A percentile compares a stretch with the other conserved stretches of the same genome.
Evolutionary conservation across 768 basidiomycete genomes (phyloP).

Genomic region (Leccinum disarticulatum): DNA sequence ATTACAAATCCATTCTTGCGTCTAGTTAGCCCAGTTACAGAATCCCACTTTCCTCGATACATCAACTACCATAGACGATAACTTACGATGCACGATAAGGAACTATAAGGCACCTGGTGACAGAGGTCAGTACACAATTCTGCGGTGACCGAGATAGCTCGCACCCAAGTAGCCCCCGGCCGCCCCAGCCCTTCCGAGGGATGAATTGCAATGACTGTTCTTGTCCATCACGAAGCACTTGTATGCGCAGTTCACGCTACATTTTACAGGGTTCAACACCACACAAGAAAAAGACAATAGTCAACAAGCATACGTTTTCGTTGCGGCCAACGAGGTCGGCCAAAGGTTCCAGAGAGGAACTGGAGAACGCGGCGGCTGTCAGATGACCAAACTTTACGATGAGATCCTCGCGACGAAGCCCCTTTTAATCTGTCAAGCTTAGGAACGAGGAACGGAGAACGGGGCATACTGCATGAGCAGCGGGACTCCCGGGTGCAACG

Average conservation of each 20-base stretch:
- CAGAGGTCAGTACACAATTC: slow-evolving; percentile 4
- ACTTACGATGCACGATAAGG: slow-evolving; percentile 38
- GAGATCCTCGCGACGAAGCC: slow-evolving; percentile 69
- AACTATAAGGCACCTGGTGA: slow-evolving; percentile 59
- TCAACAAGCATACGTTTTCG: slow-evolving; percentile 65
- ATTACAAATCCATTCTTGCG: not conserved
- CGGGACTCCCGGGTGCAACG: slow-evolving; percentile 80
- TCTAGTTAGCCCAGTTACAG: not conserved
- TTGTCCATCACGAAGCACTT: slow-evolving; percentile 52
- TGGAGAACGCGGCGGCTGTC: slow-evolving; percentile 50
- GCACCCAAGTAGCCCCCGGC: slow-evolving; percentile 81
- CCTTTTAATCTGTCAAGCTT: slow-evolving; percentile 38
- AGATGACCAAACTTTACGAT: slow-evolving; percentile 73
- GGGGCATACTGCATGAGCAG: slow-evolving; percentile 69
- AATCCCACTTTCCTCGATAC: not conserved
- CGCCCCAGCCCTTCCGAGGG: slow-evolving; percentile 82
- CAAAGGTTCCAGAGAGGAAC: slow-evolving; percentile 62
- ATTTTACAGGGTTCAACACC: slow-evolving; percentile 3
- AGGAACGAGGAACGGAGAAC: not conserved
- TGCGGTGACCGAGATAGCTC: slow-evolving; percentile 18
- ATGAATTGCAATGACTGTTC: slow-evolving; percentile 53
- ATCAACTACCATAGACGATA: not conserved
- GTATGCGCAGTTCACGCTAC: slow-evolving; percentile 59
- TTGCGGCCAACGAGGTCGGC: slow-evolving; percentile 70
- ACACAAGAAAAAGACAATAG: not conserved